phyloP scores from a whole-genome alignment of 495 filamentous ascomycete species.

The Neurospora sublineolata region DNA sequence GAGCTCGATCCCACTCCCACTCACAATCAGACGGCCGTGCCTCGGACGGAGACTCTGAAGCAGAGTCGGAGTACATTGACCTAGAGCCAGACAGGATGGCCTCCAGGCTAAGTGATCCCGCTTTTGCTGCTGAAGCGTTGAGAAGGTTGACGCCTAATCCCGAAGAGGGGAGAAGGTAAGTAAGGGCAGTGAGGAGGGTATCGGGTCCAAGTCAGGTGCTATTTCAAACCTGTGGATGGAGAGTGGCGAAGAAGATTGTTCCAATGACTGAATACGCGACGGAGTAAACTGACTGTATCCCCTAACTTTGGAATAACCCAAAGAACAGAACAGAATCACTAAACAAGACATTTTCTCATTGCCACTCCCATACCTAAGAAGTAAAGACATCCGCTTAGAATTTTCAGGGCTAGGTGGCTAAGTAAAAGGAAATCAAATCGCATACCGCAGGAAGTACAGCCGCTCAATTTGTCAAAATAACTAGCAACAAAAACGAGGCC shows the following conservation, averaged over 20 bases:
- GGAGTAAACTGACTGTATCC: background rate
- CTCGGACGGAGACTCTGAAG: background rate
- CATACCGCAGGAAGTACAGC: background rate
- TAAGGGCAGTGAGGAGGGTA: background rate
- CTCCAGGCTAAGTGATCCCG: conserved; percentile 47
- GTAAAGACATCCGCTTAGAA: background rate
- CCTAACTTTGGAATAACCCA: background rate
- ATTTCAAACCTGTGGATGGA: background rate
- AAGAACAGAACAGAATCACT: background rate
- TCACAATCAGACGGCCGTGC: conserved; percentile 1
- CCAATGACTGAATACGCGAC: background rate
- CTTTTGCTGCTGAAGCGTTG: conserved; percentile 18
- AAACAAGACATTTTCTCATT: background rate
- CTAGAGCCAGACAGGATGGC: conserved; percentile 59
- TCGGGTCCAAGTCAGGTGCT: background rate
- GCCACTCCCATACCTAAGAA: background rate
- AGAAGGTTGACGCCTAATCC: conserved; percentile 31
- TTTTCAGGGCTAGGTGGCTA: background rate
- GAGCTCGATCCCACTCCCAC: conserved; percentile 34
- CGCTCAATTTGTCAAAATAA: background rate
- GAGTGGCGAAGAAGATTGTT: background rate
- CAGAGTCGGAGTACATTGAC: conserved; percentile 22
- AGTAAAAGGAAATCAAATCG: background rate
- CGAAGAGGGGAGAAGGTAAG: conserved; percentile 19
- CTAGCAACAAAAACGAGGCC: background rate